These are phyloP conservation scores for Tricharina praecox DNA, from an alignment of 495 filamentous ascomycete species.

Conservation along the genomic window DNA sequence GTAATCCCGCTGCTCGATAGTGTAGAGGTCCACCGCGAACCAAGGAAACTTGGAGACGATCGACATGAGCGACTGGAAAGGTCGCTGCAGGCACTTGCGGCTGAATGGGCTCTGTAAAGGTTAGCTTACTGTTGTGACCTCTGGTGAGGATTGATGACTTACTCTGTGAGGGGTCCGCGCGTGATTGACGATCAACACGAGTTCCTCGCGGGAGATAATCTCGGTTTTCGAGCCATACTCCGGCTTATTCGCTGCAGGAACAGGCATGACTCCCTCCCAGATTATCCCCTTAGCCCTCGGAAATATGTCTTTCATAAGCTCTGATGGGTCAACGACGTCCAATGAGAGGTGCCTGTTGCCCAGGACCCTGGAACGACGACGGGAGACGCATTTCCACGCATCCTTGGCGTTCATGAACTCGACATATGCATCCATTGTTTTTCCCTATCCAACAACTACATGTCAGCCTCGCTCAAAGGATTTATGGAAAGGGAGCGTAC, in stretches of 20 bases:
- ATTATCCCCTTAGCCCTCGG: constrained; percentile 25
- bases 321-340: constrained; percentile 25
- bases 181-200: constrained; percentile 26
- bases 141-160: constrained; percentile 5
- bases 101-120: constrained; percentile 24
- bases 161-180: constrained; percentile 27
- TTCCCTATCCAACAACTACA: constrained; percentile 13
- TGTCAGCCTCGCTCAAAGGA: background rate
- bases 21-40: constrained; percentile 25
- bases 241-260: constrained; percentile 12
- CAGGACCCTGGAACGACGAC: constrained; percentile 23
- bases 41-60: constrained; percentile 27
- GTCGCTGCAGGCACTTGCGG: constrained; percentile 25
- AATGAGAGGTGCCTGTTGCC: constrained; percentile 25
- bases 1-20: constrained; percentile 24
- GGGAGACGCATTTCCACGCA: constrained; percentile 26
- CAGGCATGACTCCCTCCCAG: constrained; percentile 26
- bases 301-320: constrained; percentile 28
- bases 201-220: constrained; percentile 22
- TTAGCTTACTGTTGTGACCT: constrained; percentile 7
- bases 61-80: constrained; percentile 25
- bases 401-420: constrained; percentile 26
- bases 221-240: constrained; percentile 16
- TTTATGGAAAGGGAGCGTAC: constrained; percentile 9
- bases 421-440: constrained; percentile 27